phyloP scores from a whole-genome alignment of 2,329 filamentous ascomycete species.

The Stachybotrys chartarum region DNA sequence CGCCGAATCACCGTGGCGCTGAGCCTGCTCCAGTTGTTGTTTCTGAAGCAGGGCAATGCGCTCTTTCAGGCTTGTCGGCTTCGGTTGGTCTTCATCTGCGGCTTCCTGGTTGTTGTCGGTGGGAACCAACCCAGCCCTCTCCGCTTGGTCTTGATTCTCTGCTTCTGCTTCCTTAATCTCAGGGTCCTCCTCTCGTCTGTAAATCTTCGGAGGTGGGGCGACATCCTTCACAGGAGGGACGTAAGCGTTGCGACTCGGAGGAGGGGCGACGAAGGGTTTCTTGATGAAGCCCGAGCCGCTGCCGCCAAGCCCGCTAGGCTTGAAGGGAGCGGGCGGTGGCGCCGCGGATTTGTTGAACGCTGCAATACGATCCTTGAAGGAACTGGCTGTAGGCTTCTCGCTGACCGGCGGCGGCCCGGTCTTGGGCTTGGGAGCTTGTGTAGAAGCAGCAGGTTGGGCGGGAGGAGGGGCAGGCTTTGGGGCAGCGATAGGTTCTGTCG shows the following conservation, averaged over 20 bases:
- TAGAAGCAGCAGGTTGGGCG: conserved; percentile 23
- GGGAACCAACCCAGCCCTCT: conserved; percentile 56
- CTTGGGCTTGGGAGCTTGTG: conserved; percentile 26
- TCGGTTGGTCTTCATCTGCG: conserved; percentile 72
- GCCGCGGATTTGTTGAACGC: conserved; percentile 91
- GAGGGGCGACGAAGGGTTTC: conserved; percentile 93
- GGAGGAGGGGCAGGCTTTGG: conserved; percentile 26
- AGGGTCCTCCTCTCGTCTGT: conserved; percentile 83
- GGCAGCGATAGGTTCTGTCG: conserved; percentile 18
- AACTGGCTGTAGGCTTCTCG: conserved; percentile 68
- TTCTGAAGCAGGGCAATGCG: conserved; percentile 89
- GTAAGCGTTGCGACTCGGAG: conserved; percentile 86
- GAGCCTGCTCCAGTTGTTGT: conserved; percentile 85
- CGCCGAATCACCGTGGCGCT: conserved; percentile 68
- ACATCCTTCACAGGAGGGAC: conserved; percentile 68
- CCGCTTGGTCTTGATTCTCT: conserved; percentile 59
- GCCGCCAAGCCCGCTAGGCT: conserved; percentile 57
- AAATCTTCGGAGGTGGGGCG: conserved; percentile 61
- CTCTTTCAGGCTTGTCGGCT: conserved; percentile 90
- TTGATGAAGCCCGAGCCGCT: conserved; percentile 70
- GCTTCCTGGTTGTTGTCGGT: conserved; percentile 35
- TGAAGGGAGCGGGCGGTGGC: conserved; percentile 83
- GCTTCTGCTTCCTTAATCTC: conserved; percentile 58
- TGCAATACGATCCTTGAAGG: conserved; percentile 92
- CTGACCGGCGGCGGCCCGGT: conserved; percentile 56